These are phyloP conservation scores for Phytophthora hibernalis DNA, from an alignment of 352 stramenopile species.

Conservation along the genomic window DNA sequence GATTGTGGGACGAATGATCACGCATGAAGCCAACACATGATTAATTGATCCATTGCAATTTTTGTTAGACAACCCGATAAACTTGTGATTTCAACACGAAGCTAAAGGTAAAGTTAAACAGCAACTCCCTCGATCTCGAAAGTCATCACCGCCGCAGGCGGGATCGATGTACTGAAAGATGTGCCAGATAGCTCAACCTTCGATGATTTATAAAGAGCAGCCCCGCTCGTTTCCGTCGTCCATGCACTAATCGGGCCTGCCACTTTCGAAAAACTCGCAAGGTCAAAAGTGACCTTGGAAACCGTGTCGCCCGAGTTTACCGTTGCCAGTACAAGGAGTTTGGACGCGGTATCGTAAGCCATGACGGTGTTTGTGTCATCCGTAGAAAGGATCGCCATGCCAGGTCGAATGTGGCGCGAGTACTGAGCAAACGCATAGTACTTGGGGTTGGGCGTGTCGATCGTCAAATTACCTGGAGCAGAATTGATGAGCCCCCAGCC, in stretches of 20 bases:
- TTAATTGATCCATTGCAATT: not conserved
- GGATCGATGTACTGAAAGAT: slow-evolving; percentile 39
- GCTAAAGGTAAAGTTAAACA: not conserved
- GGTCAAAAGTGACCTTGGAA: slow-evolving; percentile 48
- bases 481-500: slow-evolving; percentile 66
- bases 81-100: not conserved
- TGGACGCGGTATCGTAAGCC: slow-evolving; percentile 37
- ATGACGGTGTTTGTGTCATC: slow-evolving; percentile 55
- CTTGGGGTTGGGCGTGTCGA: slow-evolving; percentile 52
- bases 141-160: slow-evolving; percentile 50
- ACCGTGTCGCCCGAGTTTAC: slow-evolving; percentile 45
- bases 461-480: slow-evolving; percentile 42
- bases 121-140: slow-evolving; percentile 41
- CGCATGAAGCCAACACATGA: too few species aligned
- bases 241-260: slow-evolving; percentile 39
- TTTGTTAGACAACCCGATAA: not conserved
- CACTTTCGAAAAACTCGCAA: slow-evolving; percentile 44
- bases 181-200: slow-evolving; percentile 37
- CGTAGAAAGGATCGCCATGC: slow-evolving; percentile 57
- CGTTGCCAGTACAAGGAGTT: slow-evolving; percentile 36
- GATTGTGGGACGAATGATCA: not conserved
- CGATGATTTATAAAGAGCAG: slow-evolving; percentile 41
- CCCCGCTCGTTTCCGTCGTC: slow-evolving; percentile 59
- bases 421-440: slow-evolving; percentile 68
- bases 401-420: slow-evolving; percentile 65